These are phyloP conservation scores for Didymella segeticola DNA, from an alignment of 2,329 filamentous ascomycete species.

Conservation along the genomic window DNA sequence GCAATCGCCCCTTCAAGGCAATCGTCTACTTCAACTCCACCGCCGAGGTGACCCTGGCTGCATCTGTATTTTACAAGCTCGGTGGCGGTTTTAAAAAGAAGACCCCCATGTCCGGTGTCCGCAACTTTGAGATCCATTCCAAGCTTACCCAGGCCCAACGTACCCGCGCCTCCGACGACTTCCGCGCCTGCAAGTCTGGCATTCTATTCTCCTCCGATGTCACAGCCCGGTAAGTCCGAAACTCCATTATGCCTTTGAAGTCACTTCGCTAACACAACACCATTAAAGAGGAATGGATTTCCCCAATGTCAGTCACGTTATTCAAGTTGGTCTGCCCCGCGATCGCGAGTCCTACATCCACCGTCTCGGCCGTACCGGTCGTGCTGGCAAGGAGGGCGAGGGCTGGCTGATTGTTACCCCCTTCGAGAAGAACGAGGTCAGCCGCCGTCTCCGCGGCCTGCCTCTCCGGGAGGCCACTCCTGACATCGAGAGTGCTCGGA, in stretches of 20 bases:
- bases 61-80: conserved; percentile 64
- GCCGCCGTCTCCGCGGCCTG: conserved; percentile 62
- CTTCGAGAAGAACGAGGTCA: conserved; percentile 59
- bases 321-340: conserved; percentile 57
- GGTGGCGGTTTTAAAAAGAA: conserved; percentile 45
- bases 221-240: conserved; percentile 45
- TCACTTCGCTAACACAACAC: not conserved
- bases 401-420: conserved; percentile 71
- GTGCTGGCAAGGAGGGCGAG: conserved; percentile 75
- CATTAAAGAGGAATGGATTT: conserved; percentile 57
- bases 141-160: conserved; percentile 74
- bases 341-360: conserved; percentile 59
- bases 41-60: conserved; percentile 70
- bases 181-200: conserved; percentile 68
- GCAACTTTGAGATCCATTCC: conserved; percentile 74
- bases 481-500: conserved; percentile 58
- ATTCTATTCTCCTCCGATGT: conserved; percentile 60
- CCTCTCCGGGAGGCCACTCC: conserved; percentile 63
- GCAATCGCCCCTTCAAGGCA: conserved; percentile 80
- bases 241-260: not conserved
- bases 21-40: conserved; percentile 91
- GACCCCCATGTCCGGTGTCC: conserved; percentile 41
- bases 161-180: conserved; percentile 73
- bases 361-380: conserved; percentile 61
- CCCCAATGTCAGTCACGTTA: conserved; percentile 60